A percentile compares a stretch with the other conserved stretches of the same genome.
These are phyloP conservation scores for Lojkania enalia DNA, from an alignment of 2,329 filamentous ascomycete species.

Conservation along the genomic window DNA sequence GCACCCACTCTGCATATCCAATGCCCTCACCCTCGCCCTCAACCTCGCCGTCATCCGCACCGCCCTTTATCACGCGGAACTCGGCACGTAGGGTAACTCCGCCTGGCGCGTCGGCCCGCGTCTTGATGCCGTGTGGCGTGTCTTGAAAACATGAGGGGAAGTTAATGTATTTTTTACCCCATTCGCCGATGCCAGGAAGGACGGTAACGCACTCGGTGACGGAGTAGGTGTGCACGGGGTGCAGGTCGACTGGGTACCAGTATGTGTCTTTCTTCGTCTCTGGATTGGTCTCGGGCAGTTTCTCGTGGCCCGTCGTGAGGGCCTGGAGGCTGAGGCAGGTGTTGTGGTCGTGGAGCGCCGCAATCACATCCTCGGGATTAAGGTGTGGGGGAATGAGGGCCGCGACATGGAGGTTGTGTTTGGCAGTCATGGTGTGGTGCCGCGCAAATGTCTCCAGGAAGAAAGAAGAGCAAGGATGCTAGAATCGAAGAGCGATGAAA, in stretches of 20 bases:
- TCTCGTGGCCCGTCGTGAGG: slow-evolving; percentile 33
- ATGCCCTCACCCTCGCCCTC: slow-evolving; percentile 39
- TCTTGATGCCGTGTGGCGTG: slow-evolving; percentile 37
- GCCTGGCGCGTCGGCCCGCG: slow-evolving; percentile 31
- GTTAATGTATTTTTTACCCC: slow-evolving; percentile 35
- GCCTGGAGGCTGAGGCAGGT: slow-evolving; percentile 40
- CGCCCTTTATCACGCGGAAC: slow-evolving; percentile 34
- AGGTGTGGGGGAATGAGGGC: slow-evolving; percentile 34
- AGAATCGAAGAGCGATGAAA: too few relatives aligned
- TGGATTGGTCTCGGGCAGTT: slow-evolving; percentile 26
- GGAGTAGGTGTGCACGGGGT: slow-evolving; percentile 31
- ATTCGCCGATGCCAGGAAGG: slow-evolving; percentile 35
- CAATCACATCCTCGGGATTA: slow-evolving; percentile 27
- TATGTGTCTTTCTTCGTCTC: slow-evolving; percentile 38
- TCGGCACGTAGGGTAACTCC: slow-evolving; percentile 38
- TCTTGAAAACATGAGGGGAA: slow-evolving; percentile 40
- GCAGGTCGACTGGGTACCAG: slow-evolving; percentile 37
- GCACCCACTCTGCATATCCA: slow-evolving; percentile 36
- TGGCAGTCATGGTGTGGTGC: slow-evolving; percentile 1
- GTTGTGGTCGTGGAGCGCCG: slow-evolving; percentile 40
- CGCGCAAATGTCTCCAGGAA: too few relatives aligned
- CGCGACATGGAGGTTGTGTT: slow-evolving; percentile 35
- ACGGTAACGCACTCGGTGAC: slow-evolving; percentile 37
- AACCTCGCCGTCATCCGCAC: slow-evolving; percentile 27
- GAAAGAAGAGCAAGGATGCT: too few relatives aligned